A percentile compares a stretch with the other conserved stretches of the same genome.
Evolutionary conservation across 306 rosid genomes (phyloP).

Genomic region (Lathyrus tuberosus): DNA sequence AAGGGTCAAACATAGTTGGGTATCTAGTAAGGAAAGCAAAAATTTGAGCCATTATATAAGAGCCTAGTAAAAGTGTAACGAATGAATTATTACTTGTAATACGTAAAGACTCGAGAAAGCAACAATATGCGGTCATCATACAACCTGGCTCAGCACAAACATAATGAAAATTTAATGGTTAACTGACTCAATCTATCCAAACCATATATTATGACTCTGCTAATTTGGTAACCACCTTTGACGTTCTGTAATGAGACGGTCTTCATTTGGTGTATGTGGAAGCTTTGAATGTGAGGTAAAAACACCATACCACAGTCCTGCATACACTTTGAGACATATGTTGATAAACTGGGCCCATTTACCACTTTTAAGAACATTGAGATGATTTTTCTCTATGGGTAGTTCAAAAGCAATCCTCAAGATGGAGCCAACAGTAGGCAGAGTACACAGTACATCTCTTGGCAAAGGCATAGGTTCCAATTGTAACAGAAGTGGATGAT

Average conservation of each 20-base stretch:
- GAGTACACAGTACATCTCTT: too few relatives aligned
- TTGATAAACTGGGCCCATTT: slow-evolving; percentile 67
- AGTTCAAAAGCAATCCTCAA: slow-evolving; percentile 49
- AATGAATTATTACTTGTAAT: slow-evolving; percentile 56
- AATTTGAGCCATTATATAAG: not conserved
- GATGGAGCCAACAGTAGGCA: not conserved
- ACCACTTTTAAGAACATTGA: slow-evolving; percentile 41
- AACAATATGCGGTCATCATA: slow-evolving; percentile 44
- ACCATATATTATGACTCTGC: slow-evolving; percentile 15
- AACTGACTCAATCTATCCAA: not conserved
- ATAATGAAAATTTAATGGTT: not conserved
- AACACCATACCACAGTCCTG: slow-evolving; percentile 62
- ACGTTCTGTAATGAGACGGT: slow-evolving; percentile 45
- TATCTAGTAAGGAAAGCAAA: slow-evolving; percentile 23
- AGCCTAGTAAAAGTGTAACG: slow-evolving; percentile 19
- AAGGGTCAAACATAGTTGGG: slow-evolving; percentile 11
- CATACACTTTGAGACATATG: slow-evolving; percentile 47
- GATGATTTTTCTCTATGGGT: slow-evolving; percentile 37
- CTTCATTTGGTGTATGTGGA: slow-evolving; percentile 48
- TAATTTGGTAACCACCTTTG: slow-evolving; percentile 56
- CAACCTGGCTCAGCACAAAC: slow-evolving; percentile 43
- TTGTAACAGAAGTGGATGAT: too few relatives aligned
- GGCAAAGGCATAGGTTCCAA: too few relatives aligned
- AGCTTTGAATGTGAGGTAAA: slow-evolving; percentile 55
- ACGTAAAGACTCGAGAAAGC: slow-evolving; percentile 44